Evolutionary conservation across 2,329 filamentous ascomycete species (phyloP).

Genomic region (Elsinoe perseae): DNA sequence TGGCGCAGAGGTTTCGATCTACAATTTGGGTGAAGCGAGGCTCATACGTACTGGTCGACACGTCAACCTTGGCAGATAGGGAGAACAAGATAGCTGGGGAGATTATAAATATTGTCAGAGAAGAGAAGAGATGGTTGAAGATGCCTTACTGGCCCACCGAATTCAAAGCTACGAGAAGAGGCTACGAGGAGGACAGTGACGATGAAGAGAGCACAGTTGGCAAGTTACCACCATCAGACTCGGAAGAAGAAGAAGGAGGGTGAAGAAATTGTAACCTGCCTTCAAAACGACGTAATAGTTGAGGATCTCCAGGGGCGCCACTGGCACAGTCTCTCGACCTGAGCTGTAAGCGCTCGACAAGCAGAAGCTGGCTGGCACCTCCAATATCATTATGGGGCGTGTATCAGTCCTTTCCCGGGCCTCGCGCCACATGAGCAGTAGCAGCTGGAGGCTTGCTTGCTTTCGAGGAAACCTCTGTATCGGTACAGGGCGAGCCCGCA

Average conservation of each 20-base stretch:
- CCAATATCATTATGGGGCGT: too few relatives aligned
- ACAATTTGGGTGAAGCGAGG: constrained; percentile 90
- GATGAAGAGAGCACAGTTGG: constrained; percentile 74
- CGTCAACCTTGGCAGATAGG: constrained; percentile 53
- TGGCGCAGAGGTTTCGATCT: constrained; percentile 77
- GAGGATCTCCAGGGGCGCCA: too few relatives aligned
- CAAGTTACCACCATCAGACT: constrained; percentile 76
- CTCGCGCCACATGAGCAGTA: too few relatives aligned
- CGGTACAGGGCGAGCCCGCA: too few relatives aligned
- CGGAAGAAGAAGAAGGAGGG: constrained; percentile 60
- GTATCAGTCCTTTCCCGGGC: too few relatives aligned
- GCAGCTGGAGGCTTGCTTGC: too few relatives aligned
- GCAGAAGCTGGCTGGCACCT: not conserved
- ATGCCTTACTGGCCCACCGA: constrained; percentile 63
- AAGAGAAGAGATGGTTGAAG: constrained; percentile 89
- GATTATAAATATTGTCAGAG: constrained; percentile 85
- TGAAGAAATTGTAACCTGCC: not conserved
- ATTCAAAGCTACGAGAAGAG: constrained; percentile 43
- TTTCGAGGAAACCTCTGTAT: too few relatives aligned
- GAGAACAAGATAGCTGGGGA: constrained; percentile 77
- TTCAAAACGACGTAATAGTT: not conserved
- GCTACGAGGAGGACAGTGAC: constrained; percentile 56
- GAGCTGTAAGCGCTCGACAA: too few relatives aligned
- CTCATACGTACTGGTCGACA: constrained; percentile 79
- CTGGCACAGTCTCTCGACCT: too few relatives aligned